These are phyloP conservation scores for Vigna angularis DNA, from an alignment of 306 rosid species.

Conservation along the genomic window DNA sequence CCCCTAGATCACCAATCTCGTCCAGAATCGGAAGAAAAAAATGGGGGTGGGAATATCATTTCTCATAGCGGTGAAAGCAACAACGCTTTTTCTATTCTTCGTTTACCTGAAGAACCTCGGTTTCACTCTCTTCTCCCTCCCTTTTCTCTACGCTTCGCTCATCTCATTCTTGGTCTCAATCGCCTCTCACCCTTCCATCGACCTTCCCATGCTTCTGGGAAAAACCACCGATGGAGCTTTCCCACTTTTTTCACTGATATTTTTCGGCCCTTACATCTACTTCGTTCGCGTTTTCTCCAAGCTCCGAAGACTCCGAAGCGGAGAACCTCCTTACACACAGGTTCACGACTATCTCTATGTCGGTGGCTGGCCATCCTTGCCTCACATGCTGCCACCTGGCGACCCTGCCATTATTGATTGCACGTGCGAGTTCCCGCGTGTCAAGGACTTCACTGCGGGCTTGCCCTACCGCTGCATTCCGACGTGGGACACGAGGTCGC, in stretches of 20 bases:
- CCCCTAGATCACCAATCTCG: no score
- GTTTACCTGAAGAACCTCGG: constrained; percentile 55
- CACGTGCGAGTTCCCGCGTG: constrained; percentile 86
- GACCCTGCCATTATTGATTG: constrained; percentile 87
- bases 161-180: constrained; percentile 64
- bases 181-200: constrained; percentile 73
- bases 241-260: constrained; percentile 62
- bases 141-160: constrained; percentile 73
- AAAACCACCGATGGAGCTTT: constrained; percentile 77
- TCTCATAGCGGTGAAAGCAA: constrained; percentile 69
- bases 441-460: constrained; percentile 49
- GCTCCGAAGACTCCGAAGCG: constrained; percentile 61
- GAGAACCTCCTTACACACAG: constrained; percentile 66
- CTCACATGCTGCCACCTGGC: constrained; percentile 76
- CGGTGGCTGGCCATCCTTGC: constrained; percentile 90
- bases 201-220: constrained; percentile 81
- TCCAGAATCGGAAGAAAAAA: not conserved
- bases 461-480: constrained; percentile 74
- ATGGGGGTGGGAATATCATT: constrained; percentile 81
- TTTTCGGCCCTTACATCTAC: constrained; percentile 80
- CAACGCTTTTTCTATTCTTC: constrained; percentile 50
- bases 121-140: constrained; percentile 57
- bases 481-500: constrained; percentile 90
- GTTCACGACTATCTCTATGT: constrained; percentile 76
- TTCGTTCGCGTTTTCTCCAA: constrained; percentile 74